Evolutionary conservation across 176 grass and related monocot species (phyloP), one percentile per base, ranked within the genome.

Genomic region (Oryza longistaminata): DNA sequence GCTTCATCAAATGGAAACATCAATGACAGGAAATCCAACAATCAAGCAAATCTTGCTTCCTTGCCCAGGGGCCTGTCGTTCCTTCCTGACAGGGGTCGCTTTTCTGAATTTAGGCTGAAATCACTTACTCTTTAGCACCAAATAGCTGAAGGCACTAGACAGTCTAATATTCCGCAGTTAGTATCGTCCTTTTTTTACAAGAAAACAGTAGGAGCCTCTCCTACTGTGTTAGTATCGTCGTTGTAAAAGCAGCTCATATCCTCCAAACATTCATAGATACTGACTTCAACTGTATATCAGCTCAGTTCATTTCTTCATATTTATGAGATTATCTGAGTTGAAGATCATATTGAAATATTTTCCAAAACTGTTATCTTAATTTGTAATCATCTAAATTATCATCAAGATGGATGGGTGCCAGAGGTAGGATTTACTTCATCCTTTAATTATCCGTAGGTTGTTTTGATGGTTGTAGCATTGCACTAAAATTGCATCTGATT

Each of bases 21-120:
- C 19, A 74, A 27, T 31, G 35, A 64, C 13, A 52, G 45, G 19
- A 65, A 77, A 44, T 53, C 19, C 26, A 74, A 64, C 15, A 81
- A 49, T 26, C 77, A 68, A 68, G 5, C 79, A 92, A 44, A 42
- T 88, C 17, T 31, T 88, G 48, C 90, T 88, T 88, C 90, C 90
- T 61, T 68, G 73, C 39, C 43, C 75, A 58, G 45, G 66, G 46
- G 42, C 70, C 16, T 88, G 3, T 31, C 29, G 29, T 78, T 83
- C 76, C 55, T 88, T 71, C 73, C 60, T 4, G n/a, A 85, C 35
- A 73, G 35, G 1, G 7, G 52, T 25, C 77, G 7, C 31, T 85
- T 92, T 11, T 45, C 78, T 62, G 90, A 82, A 79, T 85, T 76
- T 75, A 62, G 42, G 50, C 44, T 80, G 11, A 80, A 60, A 39